These are phyloP conservation scores for Santalum album DNA, from an alignment of 164 flowering plant species.

Conservation along the genomic window DNA sequence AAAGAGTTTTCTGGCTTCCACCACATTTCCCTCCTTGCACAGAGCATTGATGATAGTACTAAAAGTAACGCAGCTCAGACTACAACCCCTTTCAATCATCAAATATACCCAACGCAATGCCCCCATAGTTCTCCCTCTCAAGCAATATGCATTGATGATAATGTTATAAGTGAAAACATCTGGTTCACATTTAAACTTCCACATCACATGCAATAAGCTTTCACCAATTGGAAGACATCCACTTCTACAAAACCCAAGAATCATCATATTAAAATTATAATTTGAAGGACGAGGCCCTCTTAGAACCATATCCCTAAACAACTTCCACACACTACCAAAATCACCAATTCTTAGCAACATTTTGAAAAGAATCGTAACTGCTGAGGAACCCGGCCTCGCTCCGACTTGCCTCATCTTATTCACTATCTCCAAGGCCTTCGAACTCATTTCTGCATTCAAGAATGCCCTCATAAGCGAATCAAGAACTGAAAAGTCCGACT, in stretches of 20 bases:
- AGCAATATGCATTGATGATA: constrained; percentile 61
- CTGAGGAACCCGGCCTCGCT: constrained; percentile 47
- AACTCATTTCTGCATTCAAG: constrained; percentile 35
- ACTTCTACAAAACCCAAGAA: constrained; percentile 66
- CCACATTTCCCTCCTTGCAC: constrained; percentile 73
- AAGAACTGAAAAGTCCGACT: constrained; percentile 51
- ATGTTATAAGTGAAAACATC: constrained; percentile 60
- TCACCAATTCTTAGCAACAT: constrained; percentile 58
- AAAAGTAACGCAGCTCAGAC: constrained; percentile 51
- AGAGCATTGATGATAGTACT: constrained; percentile 55
- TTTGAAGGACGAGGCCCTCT: constrained; percentile 56
- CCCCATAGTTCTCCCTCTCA: constrained; percentile 34
- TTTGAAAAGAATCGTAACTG: constrained; percentile 38
- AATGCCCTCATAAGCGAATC: constrained; percentile 71
- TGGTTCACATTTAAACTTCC: constrained; percentile 45
- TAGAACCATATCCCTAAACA: constrained; percentile 60
- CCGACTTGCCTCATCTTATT: constrained; percentile 46
- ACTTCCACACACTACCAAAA: constrained; percentile 57
- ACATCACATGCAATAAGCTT: constrained; percentile 61
- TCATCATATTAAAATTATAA: constrained; percentile 43
- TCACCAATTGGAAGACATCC: constrained; percentile 48
- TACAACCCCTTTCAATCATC: constrained; percentile 55
- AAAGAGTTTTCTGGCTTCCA: constrained; percentile 51
- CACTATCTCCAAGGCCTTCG: constrained; percentile 42
- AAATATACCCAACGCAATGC: constrained; percentile 37